Evolutionary conservation across 139 green algal genomes (phyloP).

Genomic region (Micractinium conductrix): DNA sequence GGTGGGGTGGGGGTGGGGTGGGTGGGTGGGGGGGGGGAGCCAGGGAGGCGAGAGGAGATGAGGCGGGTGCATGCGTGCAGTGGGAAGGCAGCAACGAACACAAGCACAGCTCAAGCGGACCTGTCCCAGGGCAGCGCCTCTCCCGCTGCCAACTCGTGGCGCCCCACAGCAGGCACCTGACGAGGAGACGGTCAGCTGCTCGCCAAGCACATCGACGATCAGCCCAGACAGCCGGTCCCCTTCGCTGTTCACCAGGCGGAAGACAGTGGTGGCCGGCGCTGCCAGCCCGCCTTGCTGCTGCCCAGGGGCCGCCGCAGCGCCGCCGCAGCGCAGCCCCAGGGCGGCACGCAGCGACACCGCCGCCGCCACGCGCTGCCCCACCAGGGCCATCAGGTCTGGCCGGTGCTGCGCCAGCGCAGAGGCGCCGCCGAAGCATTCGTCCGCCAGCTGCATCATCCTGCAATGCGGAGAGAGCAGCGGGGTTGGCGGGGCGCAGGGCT

Average conservation of each 20-base stretch:
- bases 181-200: slow-evolving; percentile 17
- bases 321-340: slow-evolving; percentile 51
- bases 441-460: slow-evolving; percentile 57
- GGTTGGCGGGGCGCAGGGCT: no score
- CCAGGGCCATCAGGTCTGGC: slow-evolving; percentile 57
- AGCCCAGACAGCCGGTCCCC: slow-evolving; percentile 84
- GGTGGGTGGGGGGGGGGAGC: neutral
- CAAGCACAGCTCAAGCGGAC: no score
- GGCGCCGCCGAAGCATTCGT: slow-evolving; percentile 25
- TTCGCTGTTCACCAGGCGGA: slow-evolving; percentile 85
- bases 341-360: slow-evolving; percentile 55
- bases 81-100: no score
- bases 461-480: neutral
- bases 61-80: neutral
- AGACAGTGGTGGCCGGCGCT: slow-evolving; percentile 52
- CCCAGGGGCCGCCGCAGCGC: slow-evolving; percentile 52
- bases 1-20: no score
- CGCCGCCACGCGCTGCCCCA: slow-evolving; percentile 40
- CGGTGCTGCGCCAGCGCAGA: neutral
- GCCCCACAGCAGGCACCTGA: neutral
- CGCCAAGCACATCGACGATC: slow-evolving; percentile 58
- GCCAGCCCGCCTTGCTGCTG: neutral
- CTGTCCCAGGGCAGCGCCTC: no score
- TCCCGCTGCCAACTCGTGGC: no score
- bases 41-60: neutral